A percentile compares a stretch with the other conserved stretches of the same genome.
Conservation (phyloP, 345 rosid genomes). For the Salix viminalis region DNA sequence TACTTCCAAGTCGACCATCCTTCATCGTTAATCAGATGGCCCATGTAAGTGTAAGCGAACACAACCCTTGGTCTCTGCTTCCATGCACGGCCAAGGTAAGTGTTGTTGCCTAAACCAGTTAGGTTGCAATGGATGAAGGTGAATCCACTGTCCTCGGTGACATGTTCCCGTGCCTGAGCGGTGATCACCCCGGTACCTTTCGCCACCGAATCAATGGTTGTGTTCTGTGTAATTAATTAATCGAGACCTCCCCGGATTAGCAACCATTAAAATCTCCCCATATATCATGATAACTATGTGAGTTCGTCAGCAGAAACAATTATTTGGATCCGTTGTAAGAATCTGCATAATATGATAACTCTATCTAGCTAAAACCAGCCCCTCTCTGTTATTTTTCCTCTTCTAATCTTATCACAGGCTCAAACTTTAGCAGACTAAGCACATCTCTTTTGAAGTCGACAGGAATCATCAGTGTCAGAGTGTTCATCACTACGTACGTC, state of each 20-base stretch:
- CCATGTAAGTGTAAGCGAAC: slow-evolving; percentile 31
- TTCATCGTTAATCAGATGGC: slow-evolving; percentile 10
- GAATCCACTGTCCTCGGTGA: slow-evolving; percentile 29
- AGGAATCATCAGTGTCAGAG: fast-evolving
- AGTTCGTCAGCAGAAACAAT: too few species aligned
- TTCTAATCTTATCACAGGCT: too few species aligned
- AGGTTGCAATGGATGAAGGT: slow-evolving; percentile 35
- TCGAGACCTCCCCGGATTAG: neutral
- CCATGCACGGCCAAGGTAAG: slow-evolving; percentile 34
- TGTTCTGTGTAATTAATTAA: slow-evolving; percentile 18
- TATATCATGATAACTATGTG: too few species aligned
- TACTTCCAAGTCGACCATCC: slow-evolving; percentile 22
- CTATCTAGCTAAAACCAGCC: too few species aligned
- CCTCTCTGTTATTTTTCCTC: too few species aligned
- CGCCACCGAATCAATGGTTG: slow-evolving; percentile 38
- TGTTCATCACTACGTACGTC: too few species aligned
- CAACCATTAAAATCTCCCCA: neutral
- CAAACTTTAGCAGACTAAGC: too few species aligned
- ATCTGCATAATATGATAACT: too few species aligned
- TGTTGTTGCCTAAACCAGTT: slow-evolving; percentile 20
- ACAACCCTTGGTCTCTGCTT: slow-evolving; percentile 26
- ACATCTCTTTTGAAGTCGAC: too few species aligned
- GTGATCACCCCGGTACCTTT: slow-evolving; percentile 38
- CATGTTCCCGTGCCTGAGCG: slow-evolving; percentile 35
- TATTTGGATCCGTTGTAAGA: too few species aligned